Percentiles rank a stretch among this genome's conserved stretches.
Evolutionary conservation across 2,329 filamentous ascomycete species (phyloP).

Genomic region (Rosellinia necatrix): DNA sequence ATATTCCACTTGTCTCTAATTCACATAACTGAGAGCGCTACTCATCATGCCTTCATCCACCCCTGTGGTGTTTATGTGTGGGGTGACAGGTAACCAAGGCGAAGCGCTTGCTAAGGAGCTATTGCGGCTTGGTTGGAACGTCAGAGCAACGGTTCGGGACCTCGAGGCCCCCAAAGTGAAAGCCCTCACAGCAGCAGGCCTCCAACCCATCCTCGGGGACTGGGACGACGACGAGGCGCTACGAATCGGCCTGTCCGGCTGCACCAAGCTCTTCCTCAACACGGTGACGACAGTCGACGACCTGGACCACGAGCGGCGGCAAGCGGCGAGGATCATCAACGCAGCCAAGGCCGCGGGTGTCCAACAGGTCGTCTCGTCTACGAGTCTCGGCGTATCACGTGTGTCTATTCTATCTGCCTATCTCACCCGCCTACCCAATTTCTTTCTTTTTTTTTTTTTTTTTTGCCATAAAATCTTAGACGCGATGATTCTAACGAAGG

Average conservation of each 20-base stretch:
- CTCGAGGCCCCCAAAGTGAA: slow-evolving; percentile 38
- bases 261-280: slow-evolving; percentile 41
- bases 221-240: slow-evolving; percentile 43
- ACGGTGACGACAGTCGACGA: slow-evolving; percentile 43
- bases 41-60: background rate
- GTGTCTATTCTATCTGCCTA: no score
- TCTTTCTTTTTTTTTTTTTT: no score
- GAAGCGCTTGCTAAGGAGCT: slow-evolving; percentile 44
- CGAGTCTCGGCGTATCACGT: slow-evolving; percentile 38
- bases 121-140: slow-evolving; percentile 35
- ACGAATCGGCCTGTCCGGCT: slow-evolving; percentile 36
- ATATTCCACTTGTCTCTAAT: no score
- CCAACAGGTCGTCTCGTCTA: slow-evolving; percentile 45
- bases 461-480: no score
- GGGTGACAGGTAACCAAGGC: slow-evolving; percentile 48
- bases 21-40: no score
- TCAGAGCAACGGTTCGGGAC: slow-evolving; percentile 42
- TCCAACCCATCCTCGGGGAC: slow-evolving; percentile 41
- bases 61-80: slow-evolving; percentile 44
- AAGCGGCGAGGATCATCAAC: slow-evolving; percentile 41
- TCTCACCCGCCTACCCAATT: no score
- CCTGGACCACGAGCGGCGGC: slow-evolving; percentile 36
- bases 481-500: no score
- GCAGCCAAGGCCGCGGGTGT: slow-evolving; percentile 46
- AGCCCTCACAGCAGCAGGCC: slow-evolving; percentile 40